A percentile compares a stretch with the other conserved stretches of the same genome.
phyloP scores from a whole-genome alignment of 441 rosid species.

The Breynia disticha region DNA sequence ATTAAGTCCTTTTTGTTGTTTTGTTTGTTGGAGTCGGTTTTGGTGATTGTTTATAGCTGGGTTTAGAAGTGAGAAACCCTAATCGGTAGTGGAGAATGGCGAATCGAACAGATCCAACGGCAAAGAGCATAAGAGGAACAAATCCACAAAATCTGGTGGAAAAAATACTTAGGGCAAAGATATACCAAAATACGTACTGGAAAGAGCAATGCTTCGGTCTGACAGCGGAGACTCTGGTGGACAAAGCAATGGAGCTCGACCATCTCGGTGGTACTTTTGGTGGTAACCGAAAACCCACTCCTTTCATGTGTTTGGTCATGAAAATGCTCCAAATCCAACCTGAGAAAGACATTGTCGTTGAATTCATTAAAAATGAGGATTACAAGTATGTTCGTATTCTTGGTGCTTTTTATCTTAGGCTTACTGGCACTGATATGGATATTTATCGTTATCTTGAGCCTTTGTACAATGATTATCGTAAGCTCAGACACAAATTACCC shows the following conservation, averaged over 20 bases:
- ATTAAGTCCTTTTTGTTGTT: too few relatives aligned
- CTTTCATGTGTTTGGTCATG: constrained; percentile 75
- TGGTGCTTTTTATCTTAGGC: constrained; percentile 82
- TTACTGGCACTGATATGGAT: constrained; percentile 74
- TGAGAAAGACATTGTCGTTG: constrained; percentile 88
- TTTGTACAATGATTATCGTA: constrained; percentile 76
- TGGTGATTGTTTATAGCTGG: too few relatives aligned
- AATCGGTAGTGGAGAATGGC: constrained; percentile 75
- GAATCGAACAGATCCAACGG: constrained; percentile 81
- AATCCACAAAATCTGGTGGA: constrained; percentile 91
- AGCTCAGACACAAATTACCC: constrained; percentile 46
- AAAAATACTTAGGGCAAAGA: constrained; percentile 75
- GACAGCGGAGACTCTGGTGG: constrained; percentile 91
- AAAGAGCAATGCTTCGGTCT: constrained; percentile 92
- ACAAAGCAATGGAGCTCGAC: constrained; percentile 96
- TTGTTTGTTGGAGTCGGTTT: too few relatives aligned
- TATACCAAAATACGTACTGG: constrained; percentile 88
- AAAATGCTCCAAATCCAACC: constrained; percentile 98
- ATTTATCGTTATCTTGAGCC: constrained; percentile 90
- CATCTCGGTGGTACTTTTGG: constrained; percentile 81
- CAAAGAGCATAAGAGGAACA: constrained; percentile 82
- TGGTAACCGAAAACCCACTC: constrained; percentile 83
- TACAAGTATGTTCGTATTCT: constrained; percentile 92
- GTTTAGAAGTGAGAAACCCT: too few relatives aligned
- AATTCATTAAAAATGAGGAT: constrained; percentile 88